Conservation (phyloP, 1,139 yeast genomes). For the Geotrichum cucujoidarum region DNA sequence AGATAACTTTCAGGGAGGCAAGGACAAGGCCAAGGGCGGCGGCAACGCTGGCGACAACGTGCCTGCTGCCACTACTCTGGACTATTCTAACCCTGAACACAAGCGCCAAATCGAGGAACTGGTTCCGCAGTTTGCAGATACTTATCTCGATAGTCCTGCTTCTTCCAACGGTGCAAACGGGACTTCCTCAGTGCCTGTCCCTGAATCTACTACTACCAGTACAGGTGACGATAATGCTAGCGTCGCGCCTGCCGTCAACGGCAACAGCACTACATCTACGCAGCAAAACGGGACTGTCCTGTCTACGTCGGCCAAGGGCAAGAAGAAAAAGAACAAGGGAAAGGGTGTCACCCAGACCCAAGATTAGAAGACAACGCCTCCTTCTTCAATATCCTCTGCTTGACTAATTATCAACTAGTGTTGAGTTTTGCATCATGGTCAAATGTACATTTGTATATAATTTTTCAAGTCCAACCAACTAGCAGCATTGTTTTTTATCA, state of each 20-base stretch:
- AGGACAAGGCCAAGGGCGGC: constrained; percentile 20
- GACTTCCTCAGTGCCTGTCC: background rate
- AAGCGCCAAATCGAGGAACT: background rate
- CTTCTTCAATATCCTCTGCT: too few relatives aligned
- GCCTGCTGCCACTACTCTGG: background rate
- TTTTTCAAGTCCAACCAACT: too few relatives aligned
- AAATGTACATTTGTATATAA: too few relatives aligned
- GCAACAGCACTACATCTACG: background rate
- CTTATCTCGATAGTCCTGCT: too few relatives aligned
- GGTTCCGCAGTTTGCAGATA: background rate
- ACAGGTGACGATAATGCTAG: background rate
- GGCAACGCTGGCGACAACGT: background rate
- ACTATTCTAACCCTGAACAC: background rate
- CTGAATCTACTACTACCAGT: background rate
- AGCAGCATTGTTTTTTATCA: too few relatives aligned
- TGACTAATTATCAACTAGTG: too few relatives aligned
- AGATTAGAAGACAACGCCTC: too few relatives aligned
- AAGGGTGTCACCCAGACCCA: constrained; percentile 4
- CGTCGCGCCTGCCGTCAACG: too few relatives aligned
- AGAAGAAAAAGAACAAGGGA: constrained; percentile 3
- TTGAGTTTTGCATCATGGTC: too few relatives aligned
- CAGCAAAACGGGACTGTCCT: background rate
- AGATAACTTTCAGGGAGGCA: constrained; percentile 59
- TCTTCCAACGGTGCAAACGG: too few relatives aligned
- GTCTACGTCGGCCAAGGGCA: background rate